Base-by-base conservation (phyloP, 768 basidiomycete genomes). In the Suillus ampliporus region DNA sequence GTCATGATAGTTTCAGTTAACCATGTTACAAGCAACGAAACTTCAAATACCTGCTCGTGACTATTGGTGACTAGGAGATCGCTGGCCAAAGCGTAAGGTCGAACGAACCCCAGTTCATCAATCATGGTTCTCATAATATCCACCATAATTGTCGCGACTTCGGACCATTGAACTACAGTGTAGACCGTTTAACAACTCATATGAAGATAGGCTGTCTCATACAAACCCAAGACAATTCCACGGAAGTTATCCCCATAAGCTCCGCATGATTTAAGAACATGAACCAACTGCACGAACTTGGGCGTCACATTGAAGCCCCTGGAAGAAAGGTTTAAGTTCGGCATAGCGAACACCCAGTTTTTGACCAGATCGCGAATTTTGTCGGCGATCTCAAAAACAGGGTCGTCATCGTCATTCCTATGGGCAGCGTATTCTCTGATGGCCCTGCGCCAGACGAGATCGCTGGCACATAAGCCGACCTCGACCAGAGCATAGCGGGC, bases 401-500 rank as follows among this genome's bases (percentile, higher is more conserved):
- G 56, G 8, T 78, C 79, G 48, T 76, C 74, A n/a, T 76, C 71
- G 19, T 81, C 76, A 7, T 76, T 76, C 52, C 77, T 71, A 54
- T 73, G 74, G n/a, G 72, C 69, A 50, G 64, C 63, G 11, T 68
- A 61, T 57, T 82, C 80, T 64, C 77, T 82, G 51, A 84, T 65
- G 23, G 82, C 82, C 47, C 81, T 82, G 65, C 87, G 80, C 91
- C 89, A 93, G 54, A 89, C 76, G 40, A 91, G 76, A 66, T 92
- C 89, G 41, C 87, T 80, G 53, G 89, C 91, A 65, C 88, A 92
- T 41, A 82, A 66, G 8, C 92, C 92, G 35, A 93, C 70, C 68
- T 90, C 85, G 31, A 72, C 69, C 40, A 83, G 72, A 21, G 81
- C 81, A 66, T 75, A 71, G 21, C 78, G 80, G 13, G 87, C 84